Evolutionary conservation across 1,284 basidiomycete genomes (phyloP).

Genomic region (Rhodotorula sp.): DNA sequence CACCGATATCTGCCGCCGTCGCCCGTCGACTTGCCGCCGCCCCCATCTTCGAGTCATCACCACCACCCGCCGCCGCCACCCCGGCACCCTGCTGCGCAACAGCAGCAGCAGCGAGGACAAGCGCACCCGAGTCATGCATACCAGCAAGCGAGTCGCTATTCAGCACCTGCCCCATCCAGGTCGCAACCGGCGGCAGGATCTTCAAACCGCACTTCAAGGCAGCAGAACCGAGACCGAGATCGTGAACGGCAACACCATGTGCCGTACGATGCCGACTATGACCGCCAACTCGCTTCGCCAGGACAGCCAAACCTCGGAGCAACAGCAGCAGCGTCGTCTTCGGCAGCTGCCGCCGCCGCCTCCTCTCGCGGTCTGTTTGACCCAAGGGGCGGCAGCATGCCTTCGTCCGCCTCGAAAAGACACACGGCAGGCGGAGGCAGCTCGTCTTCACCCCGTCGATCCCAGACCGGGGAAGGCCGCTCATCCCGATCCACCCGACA

Average conservation of each 20-base stretch:
- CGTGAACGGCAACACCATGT: too few species aligned
- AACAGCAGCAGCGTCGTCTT: neutral
- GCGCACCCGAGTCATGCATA: neutral
- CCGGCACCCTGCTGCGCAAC: neutral
- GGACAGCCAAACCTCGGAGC: neutral
- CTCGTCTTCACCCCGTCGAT: neutral
- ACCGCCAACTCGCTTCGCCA: conserved; percentile 23
- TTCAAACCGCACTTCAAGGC: too few species aligned
- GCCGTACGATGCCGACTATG: conserved; percentile 43
- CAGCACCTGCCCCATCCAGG: too few species aligned
- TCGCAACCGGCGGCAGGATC: neutral
- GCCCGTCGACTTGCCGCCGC: neutral
- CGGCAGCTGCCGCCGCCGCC: neutral
- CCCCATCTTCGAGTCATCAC: neutral
- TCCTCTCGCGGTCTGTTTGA: conserved; percentile 20
- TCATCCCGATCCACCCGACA: neutral
- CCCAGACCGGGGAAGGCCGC: neutral
- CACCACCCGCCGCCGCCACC: neutral
- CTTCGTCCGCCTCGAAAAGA: neutral
- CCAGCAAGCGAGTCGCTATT: too few species aligned
- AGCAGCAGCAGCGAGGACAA: neutral
- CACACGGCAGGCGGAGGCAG: neutral
- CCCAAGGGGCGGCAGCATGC: conserved; percentile 11
- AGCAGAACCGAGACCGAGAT: too few species aligned
- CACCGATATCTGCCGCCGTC: neutral